Evolutionary conservation across 2,329 filamentous ascomycete species (phyloP).

Genomic region (Alternaria consortialis): DNA sequence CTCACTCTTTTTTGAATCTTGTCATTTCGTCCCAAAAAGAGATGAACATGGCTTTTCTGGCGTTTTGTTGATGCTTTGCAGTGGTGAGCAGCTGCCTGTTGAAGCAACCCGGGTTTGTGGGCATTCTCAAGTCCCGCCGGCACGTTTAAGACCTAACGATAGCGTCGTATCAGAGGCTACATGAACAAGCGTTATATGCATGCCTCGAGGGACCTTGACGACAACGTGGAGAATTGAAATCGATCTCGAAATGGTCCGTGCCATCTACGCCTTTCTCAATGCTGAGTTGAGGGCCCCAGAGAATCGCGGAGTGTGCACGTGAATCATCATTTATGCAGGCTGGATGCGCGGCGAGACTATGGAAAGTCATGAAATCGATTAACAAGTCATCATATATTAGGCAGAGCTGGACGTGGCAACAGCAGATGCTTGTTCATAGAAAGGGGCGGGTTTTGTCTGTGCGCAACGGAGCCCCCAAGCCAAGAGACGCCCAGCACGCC

Average conservation of each 20-base stretch:
- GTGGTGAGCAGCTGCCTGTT: neutral
- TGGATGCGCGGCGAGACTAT: neutral
- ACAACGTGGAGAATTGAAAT: neutral
- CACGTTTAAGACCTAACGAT: neutral
- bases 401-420: neutral
- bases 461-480: conserved; percentile 2
- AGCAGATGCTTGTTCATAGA: neutral
- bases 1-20: neutral
- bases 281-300: neutral
- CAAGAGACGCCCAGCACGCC: neutral
- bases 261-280: neutral
- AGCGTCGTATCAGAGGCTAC: neutral
- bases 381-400: neutral
- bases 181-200: neutral
- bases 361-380: neutral
- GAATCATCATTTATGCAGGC: neutral
- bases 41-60: neutral
- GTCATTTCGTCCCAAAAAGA: neutral
- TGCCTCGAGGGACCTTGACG: neutral
- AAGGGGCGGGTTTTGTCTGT: neutral
- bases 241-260: neutral
- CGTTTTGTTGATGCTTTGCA: neutral
- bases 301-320: neutral
- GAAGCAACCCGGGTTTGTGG: conserved; percentile 6
- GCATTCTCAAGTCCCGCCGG: neutral